A percentile compares a stretch with the other conserved stretches of the same genome.
These are phyloP conservation scores for Penicillium maclennaniae DNA, from an alignment of 495 filamentous ascomycete species.

Conservation along the genomic window DNA sequence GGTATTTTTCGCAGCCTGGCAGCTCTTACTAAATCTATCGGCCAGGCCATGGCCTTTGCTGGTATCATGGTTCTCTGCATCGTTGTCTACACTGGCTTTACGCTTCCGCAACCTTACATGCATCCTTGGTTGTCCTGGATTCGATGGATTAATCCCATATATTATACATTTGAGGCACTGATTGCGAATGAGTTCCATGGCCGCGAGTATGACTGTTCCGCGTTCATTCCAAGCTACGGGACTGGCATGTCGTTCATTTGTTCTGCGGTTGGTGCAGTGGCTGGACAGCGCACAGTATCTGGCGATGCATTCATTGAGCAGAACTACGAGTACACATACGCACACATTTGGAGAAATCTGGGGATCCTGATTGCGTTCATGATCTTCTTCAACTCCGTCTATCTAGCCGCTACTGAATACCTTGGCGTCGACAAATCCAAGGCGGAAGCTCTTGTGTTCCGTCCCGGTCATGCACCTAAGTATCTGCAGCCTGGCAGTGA, in stretches of 20 bases:
- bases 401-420: slow-evolving; percentile 36
- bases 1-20: slow-evolving; percentile 42
- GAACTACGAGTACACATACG: slow-evolving; percentile 49
- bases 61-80: slow-evolving; percentile 40
- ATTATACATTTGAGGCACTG: slow-evolving; percentile 37
- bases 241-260: slow-evolving; percentile 41
- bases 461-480: slow-evolving; percentile 31
- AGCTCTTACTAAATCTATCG: slow-evolving; percentile 33
- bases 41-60: slow-evolving; percentile 41
- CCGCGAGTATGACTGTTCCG: slow-evolving; percentile 41
- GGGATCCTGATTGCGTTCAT: slow-evolving; percentile 60
- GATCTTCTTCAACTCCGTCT: slow-evolving; percentile 48
- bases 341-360: slow-evolving; percentile 60
- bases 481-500: slow-evolving; percentile 22
- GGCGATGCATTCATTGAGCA: slow-evolving; percentile 50
- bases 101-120: slow-evolving; percentile 39
- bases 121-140: slow-evolving; percentile 46
- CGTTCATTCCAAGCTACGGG: slow-evolving; percentile 36
- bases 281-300: slow-evolving; percentile 43
- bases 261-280: slow-evolving; percentile 49
- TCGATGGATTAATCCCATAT: slow-evolving; percentile 38
- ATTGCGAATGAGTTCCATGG: slow-evolving; percentile 55
- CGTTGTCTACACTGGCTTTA: slow-evolving; percentile 44
- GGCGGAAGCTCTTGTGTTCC: slow-evolving; percentile 35
- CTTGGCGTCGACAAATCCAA: slow-evolving; percentile 29